A percentile compares a stretch with the other conserved stretches of the same genome.
Conservation (phyloP, 2,329 filamentous ascomycete species). For the Ceratocystis colombiana region DNA sequence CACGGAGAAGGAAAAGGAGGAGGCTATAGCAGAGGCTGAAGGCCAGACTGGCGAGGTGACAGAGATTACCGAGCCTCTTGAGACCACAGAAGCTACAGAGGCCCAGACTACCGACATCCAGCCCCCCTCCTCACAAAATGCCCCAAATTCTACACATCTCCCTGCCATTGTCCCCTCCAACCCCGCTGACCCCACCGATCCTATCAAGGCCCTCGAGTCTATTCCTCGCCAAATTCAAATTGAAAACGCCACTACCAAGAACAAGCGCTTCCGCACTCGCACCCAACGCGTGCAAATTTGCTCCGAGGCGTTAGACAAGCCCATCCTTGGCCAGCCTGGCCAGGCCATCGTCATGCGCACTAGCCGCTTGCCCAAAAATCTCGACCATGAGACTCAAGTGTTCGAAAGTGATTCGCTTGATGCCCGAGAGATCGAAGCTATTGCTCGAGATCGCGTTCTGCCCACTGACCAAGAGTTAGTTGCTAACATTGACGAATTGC, state of each 20-base stretch:
- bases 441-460: conserved; percentile 31
- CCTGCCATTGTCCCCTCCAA: background rate
- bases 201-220: conserved; percentile 13
- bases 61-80: background rate
- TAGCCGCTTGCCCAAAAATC: conserved; percentile 22
- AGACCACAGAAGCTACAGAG: background rate
- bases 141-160: background rate
- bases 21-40: background rate
- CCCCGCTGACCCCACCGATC: background rate
- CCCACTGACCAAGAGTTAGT: conserved; percentile 34
- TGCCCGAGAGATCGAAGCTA: conserved; percentile 31
- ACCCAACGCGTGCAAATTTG: conserved; percentile 20
- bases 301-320: conserved; percentile 29
- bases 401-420: conserved; percentile 25
- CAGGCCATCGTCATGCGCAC: conserved; percentile 42
- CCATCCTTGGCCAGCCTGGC: conserved; percentile 34
- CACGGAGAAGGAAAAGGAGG: background rate
- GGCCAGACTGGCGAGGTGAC: background rate
- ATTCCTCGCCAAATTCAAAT: conserved; percentile 18
- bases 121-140: background rate
- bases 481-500: conserved; percentile 41
- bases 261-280: conserved; percentile 5
- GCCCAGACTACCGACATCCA: background rate
- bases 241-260: conserved; percentile 2
- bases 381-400: conserved; percentile 6